Percentiles rank a stretch among this genome's conserved stretches.
Conservation (phyloP, 345 rosid species). For the Luvunga scandens region DNA sequence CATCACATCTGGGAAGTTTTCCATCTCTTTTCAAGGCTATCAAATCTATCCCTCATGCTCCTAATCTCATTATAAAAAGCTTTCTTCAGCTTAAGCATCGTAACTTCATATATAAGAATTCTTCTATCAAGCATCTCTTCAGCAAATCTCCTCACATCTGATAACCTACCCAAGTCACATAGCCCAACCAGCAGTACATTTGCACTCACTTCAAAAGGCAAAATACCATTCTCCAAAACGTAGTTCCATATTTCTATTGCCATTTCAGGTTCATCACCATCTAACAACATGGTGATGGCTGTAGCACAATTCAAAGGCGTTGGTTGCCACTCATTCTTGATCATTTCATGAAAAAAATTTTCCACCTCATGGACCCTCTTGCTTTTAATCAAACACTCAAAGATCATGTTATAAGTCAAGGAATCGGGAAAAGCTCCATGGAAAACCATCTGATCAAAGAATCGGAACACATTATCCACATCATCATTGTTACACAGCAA, state of each 20-base stretch:
- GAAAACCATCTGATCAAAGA: conserved; percentile 54
- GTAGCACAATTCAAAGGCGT: conserved; percentile 36
- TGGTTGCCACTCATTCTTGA: conserved; percentile 52
- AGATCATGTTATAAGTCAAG: conserved; percentile 46
- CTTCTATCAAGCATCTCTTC: conserved; percentile 48
- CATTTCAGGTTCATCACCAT: conserved; percentile 49
- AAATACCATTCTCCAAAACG: conserved; percentile 40
- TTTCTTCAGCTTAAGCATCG: conserved; percentile 48
- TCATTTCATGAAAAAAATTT: conserved; percentile 51
- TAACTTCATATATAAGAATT: conserved; percentile 36
- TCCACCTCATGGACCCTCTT: conserved; percentile 38
- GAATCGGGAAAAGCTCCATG: conserved; percentile 55
- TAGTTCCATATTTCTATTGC: conserved; percentile 60
- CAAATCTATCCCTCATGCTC: conserved; percentile 43
- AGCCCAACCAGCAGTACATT: conserved; percentile 52
- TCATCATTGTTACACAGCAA: conserved; percentile 44
- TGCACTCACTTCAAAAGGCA: conserved; percentile 41
- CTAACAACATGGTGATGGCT: conserved; percentile 44
- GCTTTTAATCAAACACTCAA: conserved; percentile 43
- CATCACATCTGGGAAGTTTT: conserved; percentile 23
- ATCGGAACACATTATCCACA: conserved; percentile 32
- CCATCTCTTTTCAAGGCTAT: conserved; percentile 45
- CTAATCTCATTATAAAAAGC: conserved; percentile 33
- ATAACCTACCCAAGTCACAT: conserved; percentile 41
- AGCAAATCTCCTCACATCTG: conserved; percentile 38